Evolutionary conservation across 2,329 filamentous ascomycete genomes (phyloP).

Genomic region (Aureobasidium sp.): DNA sequence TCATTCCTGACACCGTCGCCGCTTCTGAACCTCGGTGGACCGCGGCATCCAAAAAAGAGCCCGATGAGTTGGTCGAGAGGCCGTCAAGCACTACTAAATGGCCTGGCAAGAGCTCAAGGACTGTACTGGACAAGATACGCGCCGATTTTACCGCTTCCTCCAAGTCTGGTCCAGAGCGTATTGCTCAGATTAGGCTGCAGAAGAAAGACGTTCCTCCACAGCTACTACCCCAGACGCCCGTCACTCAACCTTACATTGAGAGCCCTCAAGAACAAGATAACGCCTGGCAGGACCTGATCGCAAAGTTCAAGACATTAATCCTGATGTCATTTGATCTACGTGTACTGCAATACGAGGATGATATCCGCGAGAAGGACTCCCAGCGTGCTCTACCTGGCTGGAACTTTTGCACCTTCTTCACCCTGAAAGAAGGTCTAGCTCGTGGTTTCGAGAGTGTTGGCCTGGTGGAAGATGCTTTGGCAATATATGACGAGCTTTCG

Average conservation of each 20-base stretch:
- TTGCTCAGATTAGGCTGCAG: conserved; percentile 75
- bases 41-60: conserved; percentile 40
- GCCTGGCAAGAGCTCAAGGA: conserved; percentile 68
- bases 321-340: conserved; percentile 83
- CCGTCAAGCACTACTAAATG: conserved; percentile 61
- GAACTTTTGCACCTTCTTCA: conserved; percentile 99
- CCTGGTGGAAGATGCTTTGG: conserved; percentile 86
- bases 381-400: conserved; percentile 84
- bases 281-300: conserved; percentile 76
- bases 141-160: conserved; percentile 79
- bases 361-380: conserved; percentile 88
- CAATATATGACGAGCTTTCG: conserved; percentile 89
- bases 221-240: conserved; percentile 38
- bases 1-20: conserved; percentile 76
- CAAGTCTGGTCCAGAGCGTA: conserved; percentile 66
- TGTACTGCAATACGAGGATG: conserved; percentile 91
- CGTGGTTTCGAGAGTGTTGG: conserved; percentile 94
- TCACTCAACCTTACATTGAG: conserved; percentile 54
- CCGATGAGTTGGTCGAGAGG: conserved; percentile 58
- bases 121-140: conserved; percentile 80
- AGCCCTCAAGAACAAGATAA: conserved; percentile 69
- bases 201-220: conserved; percentile 42
- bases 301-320: conserved; percentile 81
- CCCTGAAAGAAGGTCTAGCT: conserved; percentile 90
- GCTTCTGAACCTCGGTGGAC: conserved; percentile 67